Evolutionary conservation across 2,329 filamentous ascomycete species (phyloP), one percentile per base, ranked within the genome.

Genomic region (Venturia effusa): DNA sequence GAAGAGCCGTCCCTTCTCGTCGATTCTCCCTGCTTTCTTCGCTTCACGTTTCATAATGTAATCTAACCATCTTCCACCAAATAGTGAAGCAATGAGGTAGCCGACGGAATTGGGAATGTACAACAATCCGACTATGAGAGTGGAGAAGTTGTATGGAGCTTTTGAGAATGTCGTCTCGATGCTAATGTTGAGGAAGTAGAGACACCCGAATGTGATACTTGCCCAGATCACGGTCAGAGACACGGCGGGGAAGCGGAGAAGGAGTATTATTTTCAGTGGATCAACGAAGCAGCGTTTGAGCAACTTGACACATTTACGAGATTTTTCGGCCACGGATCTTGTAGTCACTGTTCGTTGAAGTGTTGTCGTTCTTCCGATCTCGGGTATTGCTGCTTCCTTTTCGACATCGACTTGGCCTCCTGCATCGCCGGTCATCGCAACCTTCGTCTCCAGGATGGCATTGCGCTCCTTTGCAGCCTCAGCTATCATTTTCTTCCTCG

Each of bases 61-160:
- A 68, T 76, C 74, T 57, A 76, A 71, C 74, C 74, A 76, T 57
- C 69, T 68, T n/a, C 74, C 74, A 61, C 74, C 74, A 27, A 75
- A 71, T 7, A 76, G 17, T 27, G 68, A 69, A 7, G 72, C 69
- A 1, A 74, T 61, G 3, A 76, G 64, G 66, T 76, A 76, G 30
- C 74, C 74, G 0, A 73, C 65, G 4, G 70, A 72, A 64, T 70
- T 70, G 19, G 74, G 74, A 30, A 76, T 74, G 65, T 76, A 76
- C 3, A 75, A 68, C 1, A 76, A 68, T 10, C 74, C 74, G 51
- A 76, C 62, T 22, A 74, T 72, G 64, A 74, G 64, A 17, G 73
- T 74, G 34, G 68, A 68, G 68, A 73, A 76, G 39, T 65, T 64
- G 68, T 76, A 76, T 2, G 74, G 74, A 3, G 69, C 41, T 0